Evolutionary conservation across 208 protist species (phyloP).

Genomic region (Balamuthia mandrillaris): DNA sequence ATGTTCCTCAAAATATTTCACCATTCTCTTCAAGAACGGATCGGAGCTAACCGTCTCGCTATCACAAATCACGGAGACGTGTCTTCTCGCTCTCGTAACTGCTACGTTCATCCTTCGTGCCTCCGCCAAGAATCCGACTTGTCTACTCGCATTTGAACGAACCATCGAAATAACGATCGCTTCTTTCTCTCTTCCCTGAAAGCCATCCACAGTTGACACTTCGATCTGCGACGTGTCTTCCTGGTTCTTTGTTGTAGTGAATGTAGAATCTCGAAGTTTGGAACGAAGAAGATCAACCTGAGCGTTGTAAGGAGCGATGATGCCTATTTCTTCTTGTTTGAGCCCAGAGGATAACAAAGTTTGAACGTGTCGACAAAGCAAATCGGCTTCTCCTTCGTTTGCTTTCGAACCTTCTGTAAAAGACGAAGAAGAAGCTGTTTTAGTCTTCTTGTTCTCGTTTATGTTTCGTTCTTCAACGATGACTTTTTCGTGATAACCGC

Average conservation of each 20-base stretch:
- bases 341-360: constrained; percentile 15
- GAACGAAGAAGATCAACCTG: constrained; percentile 49
- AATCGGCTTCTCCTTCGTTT: constrained; percentile 51
- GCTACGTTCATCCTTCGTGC: constrained; percentile 85
- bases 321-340: constrained; percentile 19
- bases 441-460: background rate
- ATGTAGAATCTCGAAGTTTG: background rate
- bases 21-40: constrained; percentile 27
- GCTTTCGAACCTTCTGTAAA: constrained; percentile 37
- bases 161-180: constrained; percentile 50
- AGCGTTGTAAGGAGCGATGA: background rate
- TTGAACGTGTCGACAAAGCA: constrained; percentile 44
- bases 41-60: no score
- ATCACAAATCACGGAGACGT: constrained; percentile 46
- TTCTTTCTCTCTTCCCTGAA: constrained; percentile 63
- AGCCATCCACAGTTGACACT: constrained; percentile 46
- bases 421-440: background rate
- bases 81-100: constrained; percentile 76
- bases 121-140: constrained; percentile 83
- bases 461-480: background rate
- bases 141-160: background rate
- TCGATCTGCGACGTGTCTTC: constrained; percentile 20
- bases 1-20: constrained; percentile 44
- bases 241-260: no score
- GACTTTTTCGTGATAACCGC: constrained; percentile 41